These are phyloP conservation scores for Diutina mesorugosa DNA, from an alignment of 1,139 yeast genomes.

Conservation along the genomic window DNA sequence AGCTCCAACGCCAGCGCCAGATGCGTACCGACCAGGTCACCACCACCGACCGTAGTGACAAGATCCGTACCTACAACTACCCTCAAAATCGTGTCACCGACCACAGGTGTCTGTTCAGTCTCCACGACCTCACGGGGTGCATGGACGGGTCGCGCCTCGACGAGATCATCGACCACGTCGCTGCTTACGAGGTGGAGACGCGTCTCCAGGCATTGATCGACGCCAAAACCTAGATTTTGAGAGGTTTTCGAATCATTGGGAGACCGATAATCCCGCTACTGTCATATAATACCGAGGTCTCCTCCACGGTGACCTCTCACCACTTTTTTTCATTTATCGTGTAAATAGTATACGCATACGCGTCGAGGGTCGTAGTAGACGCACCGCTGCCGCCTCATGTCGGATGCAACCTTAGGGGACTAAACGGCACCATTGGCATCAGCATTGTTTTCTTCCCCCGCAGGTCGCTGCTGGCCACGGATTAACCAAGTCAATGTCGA, in stretches of 20 bases:
- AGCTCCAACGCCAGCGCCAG: slow-evolving; percentile 50
- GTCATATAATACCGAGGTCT: too few species aligned
- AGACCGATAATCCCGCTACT: too few species aligned
- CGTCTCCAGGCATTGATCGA: slow-evolving; percentile 11
- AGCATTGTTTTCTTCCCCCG: background rate
- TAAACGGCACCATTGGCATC: background rate
- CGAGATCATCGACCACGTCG: slow-evolving; percentile 11
- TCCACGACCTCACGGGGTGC: slow-evolving; percentile 72
- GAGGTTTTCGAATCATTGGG: too few species aligned
- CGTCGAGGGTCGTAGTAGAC: background rate
- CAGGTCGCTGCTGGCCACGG: background rate
- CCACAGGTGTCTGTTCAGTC: slow-evolving; percentile 72
- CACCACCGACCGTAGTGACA: slow-evolving; percentile 83
- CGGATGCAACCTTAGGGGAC: background rate
- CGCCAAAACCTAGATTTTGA: background rate
- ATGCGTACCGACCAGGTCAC: slow-evolving; percentile 76
- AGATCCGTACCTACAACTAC: slow-evolving; percentile 84
- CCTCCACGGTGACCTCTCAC: background rate
- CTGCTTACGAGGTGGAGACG: background rate
- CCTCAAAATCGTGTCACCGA: slow-evolving; percentile 92
- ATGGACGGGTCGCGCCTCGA: slow-evolving; percentile 54
- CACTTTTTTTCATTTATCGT: background rate
- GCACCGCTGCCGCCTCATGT: background rate
- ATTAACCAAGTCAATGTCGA: too few species aligned
- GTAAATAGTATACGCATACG: background rate